A percentile compares a stretch with the other conserved stretches of the same genome.
Conservation (phyloP, 768 basidiomycete genomes). For the Psilocybe cyanescens region DNA sequence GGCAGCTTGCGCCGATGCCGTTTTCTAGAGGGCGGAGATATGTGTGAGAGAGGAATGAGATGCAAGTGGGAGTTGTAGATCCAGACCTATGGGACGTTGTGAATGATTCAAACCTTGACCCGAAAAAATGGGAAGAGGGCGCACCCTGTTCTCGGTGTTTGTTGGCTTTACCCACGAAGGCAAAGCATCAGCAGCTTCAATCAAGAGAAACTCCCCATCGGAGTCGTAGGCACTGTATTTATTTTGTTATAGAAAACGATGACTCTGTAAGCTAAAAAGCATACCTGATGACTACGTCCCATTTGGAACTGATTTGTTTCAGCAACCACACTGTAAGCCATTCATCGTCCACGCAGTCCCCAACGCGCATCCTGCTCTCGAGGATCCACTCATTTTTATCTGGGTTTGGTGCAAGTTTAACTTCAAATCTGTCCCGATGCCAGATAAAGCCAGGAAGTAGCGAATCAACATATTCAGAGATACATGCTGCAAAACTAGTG, state of each 20-base stretch:
- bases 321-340: conserved; percentile 95
- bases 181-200: conserved; percentile 91
- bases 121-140: conserved; percentile 38
- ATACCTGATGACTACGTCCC: conserved; percentile 83
- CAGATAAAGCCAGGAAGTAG: conserved; percentile 69
- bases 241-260: not conserved
- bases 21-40: conserved; percentile 68
- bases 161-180: conserved; percentile 91
- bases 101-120: conserved; percentile 36
- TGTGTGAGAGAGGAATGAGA: conserved; percentile 79
- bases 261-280: conserved; percentile 22
- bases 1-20: conserved; percentile 48
- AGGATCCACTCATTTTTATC: conserved; percentile 53
- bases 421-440: conserved; percentile 84
- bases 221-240: conserved; percentile 73
- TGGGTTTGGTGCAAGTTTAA: conserved; percentile 62
- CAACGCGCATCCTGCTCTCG: conserved; percentile 87
- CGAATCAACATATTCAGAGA: conserved; percentile 57
- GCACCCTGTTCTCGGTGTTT: conserved; percentile 92
- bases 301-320: conserved; percentile 72
- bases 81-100: conserved; percentile 75
- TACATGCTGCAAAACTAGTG: conserved; percentile 69
- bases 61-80: conserved; percentile 83
- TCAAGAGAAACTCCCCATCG: conserved; percentile 95
- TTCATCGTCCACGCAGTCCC: conserved; percentile 98